A percentile compares a stretch with the other conserved stretches of the same genome.
Evolutionary conservation across 2,329 filamentous ascomycete genomes (phyloP).

Genomic region (Aspergillus tubingensis): DNA sequence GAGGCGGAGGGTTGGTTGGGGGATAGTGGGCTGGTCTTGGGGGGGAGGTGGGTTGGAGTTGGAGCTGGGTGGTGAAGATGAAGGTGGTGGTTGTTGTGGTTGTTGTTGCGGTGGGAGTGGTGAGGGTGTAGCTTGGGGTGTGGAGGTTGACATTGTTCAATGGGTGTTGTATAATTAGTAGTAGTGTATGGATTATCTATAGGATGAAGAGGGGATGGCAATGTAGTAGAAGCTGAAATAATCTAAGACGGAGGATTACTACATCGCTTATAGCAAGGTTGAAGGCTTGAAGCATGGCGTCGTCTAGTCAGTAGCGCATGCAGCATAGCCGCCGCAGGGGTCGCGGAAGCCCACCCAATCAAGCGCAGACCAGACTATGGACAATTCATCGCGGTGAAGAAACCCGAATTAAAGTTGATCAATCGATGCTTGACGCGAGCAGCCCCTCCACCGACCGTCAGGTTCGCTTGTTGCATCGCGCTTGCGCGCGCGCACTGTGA

Average conservation of each 20-base stretch:
- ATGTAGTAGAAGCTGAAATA: not conserved
- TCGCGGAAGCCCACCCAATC: not conserved
- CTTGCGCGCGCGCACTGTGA: not conserved
- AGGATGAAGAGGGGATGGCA: not conserved
- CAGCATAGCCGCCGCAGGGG: not conserved
- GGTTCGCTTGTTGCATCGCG: not conserved
- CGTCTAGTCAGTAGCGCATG: not conserved
- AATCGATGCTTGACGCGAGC: not conserved
- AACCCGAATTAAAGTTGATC: not conserved
- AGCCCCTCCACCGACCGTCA: not conserved
- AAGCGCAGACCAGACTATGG: not conserved
- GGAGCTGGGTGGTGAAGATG: no score
- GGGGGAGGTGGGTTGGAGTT: not conserved
- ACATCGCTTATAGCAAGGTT: not conserved
- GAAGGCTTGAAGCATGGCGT: not conserved
- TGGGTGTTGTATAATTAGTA: no score
- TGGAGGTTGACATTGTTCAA: conserved; percentile 19
- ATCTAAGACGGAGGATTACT: not conserved
- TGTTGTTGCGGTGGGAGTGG: conserved; percentile 3
- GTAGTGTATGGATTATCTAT: no score
- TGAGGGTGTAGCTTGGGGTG: conserved; percentile 16
- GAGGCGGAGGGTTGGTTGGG: conserved; percentile 39
- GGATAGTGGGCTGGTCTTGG: conserved; percentile 10
- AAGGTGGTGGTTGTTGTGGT: not conserved
- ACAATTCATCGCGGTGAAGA: not conserved